Conservation (phyloP, 2,329 filamentous ascomycete species). For the Lojkania enalia region DNA sequence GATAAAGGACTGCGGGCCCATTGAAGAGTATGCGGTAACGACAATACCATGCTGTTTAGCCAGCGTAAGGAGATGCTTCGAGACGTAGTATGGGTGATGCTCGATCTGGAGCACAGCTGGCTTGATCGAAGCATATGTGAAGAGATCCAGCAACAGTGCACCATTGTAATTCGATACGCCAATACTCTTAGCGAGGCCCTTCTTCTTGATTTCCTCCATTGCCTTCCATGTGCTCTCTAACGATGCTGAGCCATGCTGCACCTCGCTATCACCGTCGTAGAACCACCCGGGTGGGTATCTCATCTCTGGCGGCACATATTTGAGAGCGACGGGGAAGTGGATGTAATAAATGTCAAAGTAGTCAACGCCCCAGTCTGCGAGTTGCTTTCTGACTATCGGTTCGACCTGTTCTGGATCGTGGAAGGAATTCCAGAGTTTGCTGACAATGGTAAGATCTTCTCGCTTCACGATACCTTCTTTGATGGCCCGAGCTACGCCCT, state of each 20-base stretch:
- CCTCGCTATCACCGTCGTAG: conserved; percentile 36
- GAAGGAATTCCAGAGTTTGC: conserved; percentile 93
- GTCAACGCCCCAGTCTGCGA: conserved; percentile 42
- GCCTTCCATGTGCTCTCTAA: conserved; percentile 46
- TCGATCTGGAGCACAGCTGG: conserved; percentile 44
- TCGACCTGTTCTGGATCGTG: conserved; percentile 77
- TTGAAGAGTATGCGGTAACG: conserved; percentile 43
- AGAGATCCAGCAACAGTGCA: conserved; percentile 56
- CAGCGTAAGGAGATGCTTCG: conserved; percentile 40
- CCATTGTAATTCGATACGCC: conserved; percentile 44
- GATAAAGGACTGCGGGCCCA: conserved; percentile 52
- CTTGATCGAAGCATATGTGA: conserved; percentile 52
- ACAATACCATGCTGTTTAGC: conserved; percentile 37
- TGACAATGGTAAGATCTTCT: conserved; percentile 87
- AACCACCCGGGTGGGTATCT: conserved; percentile 45
- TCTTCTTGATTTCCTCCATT: conserved; percentile 44
- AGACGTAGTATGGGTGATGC: conserved; percentile 44
- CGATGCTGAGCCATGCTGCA: conserved; percentile 43
- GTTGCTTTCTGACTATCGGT: conserved; percentile 69
- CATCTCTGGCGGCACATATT: conserved; percentile 49
- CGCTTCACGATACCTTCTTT: conserved; percentile 45
- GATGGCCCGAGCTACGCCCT: conserved; percentile 43
- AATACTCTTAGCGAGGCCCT: conserved; percentile 41
- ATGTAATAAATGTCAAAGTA: conserved; percentile 62
- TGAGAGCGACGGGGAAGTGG: conserved; percentile 86